A percentile compares a stretch with the other conserved stretches of the same genome.
These are phyloP conservation scores for Artemisia argyi DNA, from an alignment of 129 eudicot genomes.

Conservation along the genomic window DNA sequence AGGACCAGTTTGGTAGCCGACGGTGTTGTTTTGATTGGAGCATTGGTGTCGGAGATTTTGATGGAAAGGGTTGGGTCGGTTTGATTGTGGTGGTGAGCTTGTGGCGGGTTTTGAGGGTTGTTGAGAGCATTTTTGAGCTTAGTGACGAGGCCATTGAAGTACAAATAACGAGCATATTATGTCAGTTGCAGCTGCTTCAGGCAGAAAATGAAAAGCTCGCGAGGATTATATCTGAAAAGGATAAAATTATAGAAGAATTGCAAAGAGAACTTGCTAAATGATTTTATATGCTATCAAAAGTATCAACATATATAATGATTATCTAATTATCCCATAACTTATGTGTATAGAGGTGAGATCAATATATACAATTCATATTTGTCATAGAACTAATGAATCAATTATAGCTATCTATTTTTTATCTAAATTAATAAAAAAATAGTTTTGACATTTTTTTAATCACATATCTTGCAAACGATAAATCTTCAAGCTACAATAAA, in stretches of 20 bases:
- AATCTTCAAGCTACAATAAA: too few relatives aligned
- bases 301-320: not conserved
- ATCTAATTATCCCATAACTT: not conserved
- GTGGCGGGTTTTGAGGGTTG: slow-evolving; percentile 72
- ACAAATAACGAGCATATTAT: slow-evolving; percentile 41
- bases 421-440: too few relatives aligned
- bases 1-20: slow-evolving; percentile 54
- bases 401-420: too few relatives aligned
- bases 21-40: slow-evolving; percentile 56
- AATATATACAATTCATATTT: too few relatives aligned
- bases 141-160: slow-evolving; percentile 66
- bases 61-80: slow-evolving; percentile 50
- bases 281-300: not conserved
- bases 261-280: slow-evolving; percentile 36
- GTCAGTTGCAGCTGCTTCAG: slow-evolving; percentile 40
- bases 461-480: too few relatives aligned
- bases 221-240: slow-evolving; percentile 39
- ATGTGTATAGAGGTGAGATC: slow-evolving; percentile 4
- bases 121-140: slow-evolving; percentile 62
- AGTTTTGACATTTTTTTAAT: too few relatives aligned
- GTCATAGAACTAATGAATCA: too few relatives aligned
- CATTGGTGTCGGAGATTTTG: slow-evolving; percentile 47
- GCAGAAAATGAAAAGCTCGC: slow-evolving; percentile 52
- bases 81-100: slow-evolving; percentile 75
- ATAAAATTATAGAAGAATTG: slow-evolving; percentile 36